Conservation (phyloP, 1,139 yeast genomes). For the Casaregolazyma suthepensis region DNA sequence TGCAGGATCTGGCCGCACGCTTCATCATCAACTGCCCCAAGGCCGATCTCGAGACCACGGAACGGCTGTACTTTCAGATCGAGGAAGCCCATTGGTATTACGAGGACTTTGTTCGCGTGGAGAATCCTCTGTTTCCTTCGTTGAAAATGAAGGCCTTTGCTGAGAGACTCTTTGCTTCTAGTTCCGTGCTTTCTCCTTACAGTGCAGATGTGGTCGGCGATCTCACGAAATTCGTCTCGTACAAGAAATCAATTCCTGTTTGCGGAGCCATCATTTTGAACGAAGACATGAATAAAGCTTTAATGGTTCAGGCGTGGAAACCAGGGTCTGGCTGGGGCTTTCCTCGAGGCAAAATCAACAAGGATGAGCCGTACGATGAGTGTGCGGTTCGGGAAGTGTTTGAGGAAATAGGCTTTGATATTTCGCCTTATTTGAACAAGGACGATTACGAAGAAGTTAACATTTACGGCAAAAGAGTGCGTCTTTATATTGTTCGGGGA, state of each 20-base stretch:
- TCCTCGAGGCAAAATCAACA: conserved; percentile 94
- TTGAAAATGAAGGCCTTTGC: conserved; percentile 80
- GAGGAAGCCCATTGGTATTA: conserved; percentile 99
- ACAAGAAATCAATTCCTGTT: conserved; percentile 89
- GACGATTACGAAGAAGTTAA: conserved; percentile 77
- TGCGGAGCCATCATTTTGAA: conserved; percentile 92
- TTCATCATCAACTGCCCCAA: conserved; percentile 88
- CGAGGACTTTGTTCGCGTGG: conserved; percentile 70
- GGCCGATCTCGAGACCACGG: conserved; percentile 81
- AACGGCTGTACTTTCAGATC: conserved; percentile 84
- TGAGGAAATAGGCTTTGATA: conserved; percentile 95
- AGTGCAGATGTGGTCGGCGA: conserved; percentile 25
- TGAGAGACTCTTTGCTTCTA: conserved; percentile 60
- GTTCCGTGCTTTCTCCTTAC: conserved; percentile 55
- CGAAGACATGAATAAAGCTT: conserved; percentile 57
- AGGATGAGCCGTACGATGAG: conserved; percentile 81
- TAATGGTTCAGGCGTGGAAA: conserved; percentile 82
- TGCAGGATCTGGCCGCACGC: conserved; percentile 84
- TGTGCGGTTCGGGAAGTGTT: conserved; percentile 93
- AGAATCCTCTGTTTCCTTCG: conserved; percentile 71
- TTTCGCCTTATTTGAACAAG: conserved; percentile 57
- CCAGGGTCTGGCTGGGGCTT: conserved; percentile 83
- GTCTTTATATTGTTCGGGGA: conserved; percentile 70
- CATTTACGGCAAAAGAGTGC: conserved; percentile 75
- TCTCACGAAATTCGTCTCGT: conserved; percentile 54